Evolutionary conservation across 2,329 filamentous ascomycete species (phyloP).

Genomic region (Coleophoma crateriformis): DNA sequence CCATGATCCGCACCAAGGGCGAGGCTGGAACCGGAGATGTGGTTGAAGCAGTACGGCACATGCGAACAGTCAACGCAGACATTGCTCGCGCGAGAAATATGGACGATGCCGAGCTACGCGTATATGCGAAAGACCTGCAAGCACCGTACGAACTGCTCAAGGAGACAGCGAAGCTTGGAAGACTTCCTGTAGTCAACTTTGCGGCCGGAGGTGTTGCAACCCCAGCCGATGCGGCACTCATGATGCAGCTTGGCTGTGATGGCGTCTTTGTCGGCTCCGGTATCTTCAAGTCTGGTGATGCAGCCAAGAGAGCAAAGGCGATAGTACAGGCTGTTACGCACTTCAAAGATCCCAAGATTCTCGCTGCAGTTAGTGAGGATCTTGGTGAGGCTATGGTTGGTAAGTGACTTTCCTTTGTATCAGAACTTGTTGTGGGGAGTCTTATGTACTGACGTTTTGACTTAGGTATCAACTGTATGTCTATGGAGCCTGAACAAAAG

Average conservation of each 20-base stretch:
- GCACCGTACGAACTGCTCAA: constrained; percentile 74
- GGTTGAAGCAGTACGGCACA: constrained; percentile 93
- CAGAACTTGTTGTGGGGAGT: too few relatives aligned
- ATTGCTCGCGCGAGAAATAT: constrained; percentile 67
- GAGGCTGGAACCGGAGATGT: constrained; percentile 97
- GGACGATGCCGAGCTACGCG: constrained; percentile 67
- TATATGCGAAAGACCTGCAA: constrained; percentile 76
- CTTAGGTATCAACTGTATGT: constrained; percentile 65
- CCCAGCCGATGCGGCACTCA: constrained; percentile 89
- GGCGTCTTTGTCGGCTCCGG: constrained; percentile 96
- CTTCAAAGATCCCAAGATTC: constrained; percentile 75
- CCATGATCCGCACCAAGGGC: constrained; percentile 98
- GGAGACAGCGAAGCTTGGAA: constrained; percentile 80
- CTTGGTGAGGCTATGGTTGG: constrained; percentile 98
- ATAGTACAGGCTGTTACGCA: constrained; percentile 94
- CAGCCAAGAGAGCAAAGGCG: constrained; percentile 82
- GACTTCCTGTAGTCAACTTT: constrained; percentile 95
- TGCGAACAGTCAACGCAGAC: constrained; percentile 81
- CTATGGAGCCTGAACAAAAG: constrained; percentile 74
- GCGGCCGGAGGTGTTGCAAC: constrained; percentile 99
- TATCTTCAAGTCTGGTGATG: constrained; percentile 95
- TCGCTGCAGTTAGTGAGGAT: constrained; percentile 82
- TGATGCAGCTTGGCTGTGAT: constrained; percentile 99
- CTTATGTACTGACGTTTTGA: too few relatives aligned
- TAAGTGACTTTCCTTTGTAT: too few relatives aligned